A percentile compares a stretch with the other conserved stretches of the same genome.
phyloP scores from a whole-genome alignment of 2,329 filamentous ascomycete genomes.

The Trematosphaeria pertusa region DNA sequence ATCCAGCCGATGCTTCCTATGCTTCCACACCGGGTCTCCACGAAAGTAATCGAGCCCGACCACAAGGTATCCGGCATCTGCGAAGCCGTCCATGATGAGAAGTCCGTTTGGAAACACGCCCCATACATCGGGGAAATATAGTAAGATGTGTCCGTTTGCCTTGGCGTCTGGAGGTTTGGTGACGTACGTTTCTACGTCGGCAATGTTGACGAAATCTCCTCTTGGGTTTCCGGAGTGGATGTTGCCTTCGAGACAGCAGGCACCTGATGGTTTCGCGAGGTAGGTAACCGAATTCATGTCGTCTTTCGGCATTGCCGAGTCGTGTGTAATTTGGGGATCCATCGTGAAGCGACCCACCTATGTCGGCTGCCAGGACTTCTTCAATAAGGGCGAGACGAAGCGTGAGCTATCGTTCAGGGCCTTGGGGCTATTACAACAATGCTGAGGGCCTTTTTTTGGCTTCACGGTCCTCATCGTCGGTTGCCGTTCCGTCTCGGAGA shows the following conservation, averaged over 20 bases:
- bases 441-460: no score
- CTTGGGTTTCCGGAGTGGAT: conserved; percentile 50
- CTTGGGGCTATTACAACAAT: no score
- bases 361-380: no score
- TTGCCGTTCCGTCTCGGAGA: no score
- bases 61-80: conserved; percentile 53
- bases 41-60: conserved; percentile 56
- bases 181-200: conserved; percentile 51
- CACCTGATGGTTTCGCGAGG: conserved; percentile 42
- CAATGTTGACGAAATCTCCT: conserved; percentile 45
- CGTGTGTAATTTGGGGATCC: conserved; percentile 2
- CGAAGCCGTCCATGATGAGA: conserved; percentile 57
- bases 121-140: conserved; percentile 57
- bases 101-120: conserved; percentile 54
- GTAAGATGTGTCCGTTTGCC: conserved; percentile 51
- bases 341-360: neutral
- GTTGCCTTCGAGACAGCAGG: conserved; percentile 51
- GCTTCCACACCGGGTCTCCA: conserved; percentile 56
- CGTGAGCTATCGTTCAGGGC: no score
- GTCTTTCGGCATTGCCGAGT: conserved; percentile 4
- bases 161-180: conserved; percentile 31
- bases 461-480: no score
- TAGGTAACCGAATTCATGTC: conserved; percentile 10
- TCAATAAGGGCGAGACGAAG: no score
- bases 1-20: conserved; percentile 38